Conservation (phyloP, 129 eudicot species). For the Flaveria linearis region DNA sequence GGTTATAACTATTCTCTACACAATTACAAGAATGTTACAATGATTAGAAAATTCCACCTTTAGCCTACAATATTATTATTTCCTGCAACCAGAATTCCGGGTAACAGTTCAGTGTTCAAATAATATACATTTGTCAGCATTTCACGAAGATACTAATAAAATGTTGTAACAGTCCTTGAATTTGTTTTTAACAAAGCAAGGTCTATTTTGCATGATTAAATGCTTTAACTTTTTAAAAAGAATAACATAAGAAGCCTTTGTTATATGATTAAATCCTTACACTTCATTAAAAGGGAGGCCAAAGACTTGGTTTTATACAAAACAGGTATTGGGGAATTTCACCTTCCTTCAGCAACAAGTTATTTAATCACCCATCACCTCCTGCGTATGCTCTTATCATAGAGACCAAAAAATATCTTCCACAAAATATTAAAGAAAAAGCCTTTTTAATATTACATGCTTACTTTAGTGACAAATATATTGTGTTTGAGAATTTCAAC, state of each 20-base stretch:
- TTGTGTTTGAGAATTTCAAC: too few relatives aligned
- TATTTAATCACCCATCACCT: too few relatives aligned
- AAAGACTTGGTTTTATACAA: not conserved
- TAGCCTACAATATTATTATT: slow-evolving; percentile 1
- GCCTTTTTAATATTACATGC: too few relatives aligned
- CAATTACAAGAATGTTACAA: not conserved
- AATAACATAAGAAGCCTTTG: not conserved
- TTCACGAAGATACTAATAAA: slow-evolving; percentile 9
- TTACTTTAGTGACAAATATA: too few relatives aligned
- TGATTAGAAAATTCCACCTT: not conserved
- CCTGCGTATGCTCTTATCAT: too few relatives aligned
- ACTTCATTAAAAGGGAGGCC: not conserved
- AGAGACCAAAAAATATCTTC: too few relatives aligned
- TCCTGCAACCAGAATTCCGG: not conserved
- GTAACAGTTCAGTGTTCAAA: not conserved
- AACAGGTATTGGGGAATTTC: not conserved
- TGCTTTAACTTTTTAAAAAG: not conserved
- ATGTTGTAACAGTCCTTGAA: not conserved
- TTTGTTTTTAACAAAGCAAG: not conserved
- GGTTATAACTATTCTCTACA: not conserved
- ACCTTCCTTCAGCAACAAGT: not conserved
- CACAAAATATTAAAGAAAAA: too few relatives aligned
- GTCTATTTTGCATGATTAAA: not conserved
- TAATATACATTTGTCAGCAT: not conserved
- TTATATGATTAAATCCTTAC: not conserved